Evolutionary conservation across 495 filamentous ascomycete genomes (phyloP).

Genomic region (Neurospora hispaniola): DNA sequence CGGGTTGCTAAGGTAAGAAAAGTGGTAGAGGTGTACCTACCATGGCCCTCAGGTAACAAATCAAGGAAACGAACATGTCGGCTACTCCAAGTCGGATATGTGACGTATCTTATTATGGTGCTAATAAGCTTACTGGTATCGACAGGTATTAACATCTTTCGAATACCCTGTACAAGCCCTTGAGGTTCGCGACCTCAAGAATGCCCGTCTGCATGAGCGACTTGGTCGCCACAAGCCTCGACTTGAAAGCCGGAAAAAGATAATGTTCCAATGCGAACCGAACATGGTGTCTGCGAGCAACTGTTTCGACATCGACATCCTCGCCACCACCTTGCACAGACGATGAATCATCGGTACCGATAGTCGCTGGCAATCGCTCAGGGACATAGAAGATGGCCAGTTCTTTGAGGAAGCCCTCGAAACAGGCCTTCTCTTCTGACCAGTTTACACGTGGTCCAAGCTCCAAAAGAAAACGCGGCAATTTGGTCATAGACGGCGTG

Average conservation of each 20-base stretch:
- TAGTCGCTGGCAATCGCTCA: constrained; percentile 59
- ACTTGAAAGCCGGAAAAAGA: constrained; percentile 74
- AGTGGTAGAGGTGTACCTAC: neutral
- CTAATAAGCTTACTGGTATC: neutral
- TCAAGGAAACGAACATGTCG: neutral
- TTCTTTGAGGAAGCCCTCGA: constrained; percentile 73
- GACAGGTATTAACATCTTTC: constrained; percentile 62
- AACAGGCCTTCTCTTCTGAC: constrained; percentile 75
- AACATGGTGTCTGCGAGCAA: constrained; percentile 45
- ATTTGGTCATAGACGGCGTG: constrained; percentile 69
- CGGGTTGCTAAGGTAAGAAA: neutral
- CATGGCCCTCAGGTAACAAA: neutral
- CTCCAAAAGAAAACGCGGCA: constrained; percentile 79
- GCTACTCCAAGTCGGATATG: neutral
- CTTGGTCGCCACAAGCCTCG: constrained; percentile 74
- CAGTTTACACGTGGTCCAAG: constrained; percentile 86
- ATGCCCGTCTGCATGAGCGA: constrained; percentile 61
- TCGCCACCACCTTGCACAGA: constrained; percentile 6
- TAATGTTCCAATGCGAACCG: constrained; percentile 55
- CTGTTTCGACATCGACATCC: constrained; percentile 43
- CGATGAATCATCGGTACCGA: constrained; percentile 19
- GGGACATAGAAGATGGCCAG: constrained; percentile 89
- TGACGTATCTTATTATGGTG: neutral
- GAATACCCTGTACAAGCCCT: constrained; percentile 94
- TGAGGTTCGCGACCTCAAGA: constrained; percentile 85